Conservation (phyloP, 2,329 filamentous ascomycete genomes). For the Sporothrix curviconia region DNA sequence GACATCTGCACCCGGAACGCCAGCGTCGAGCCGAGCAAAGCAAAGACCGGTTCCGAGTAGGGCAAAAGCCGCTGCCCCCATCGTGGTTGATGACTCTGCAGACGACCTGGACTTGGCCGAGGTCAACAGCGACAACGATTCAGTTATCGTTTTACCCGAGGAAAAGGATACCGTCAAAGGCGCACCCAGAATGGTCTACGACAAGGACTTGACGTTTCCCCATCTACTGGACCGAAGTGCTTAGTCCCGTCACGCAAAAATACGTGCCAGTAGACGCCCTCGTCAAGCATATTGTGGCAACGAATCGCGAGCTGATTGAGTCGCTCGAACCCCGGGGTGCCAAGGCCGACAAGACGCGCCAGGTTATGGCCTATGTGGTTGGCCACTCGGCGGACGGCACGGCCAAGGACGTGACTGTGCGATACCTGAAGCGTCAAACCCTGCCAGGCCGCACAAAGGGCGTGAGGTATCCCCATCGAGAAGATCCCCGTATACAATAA, state of each 20-base stretch:
- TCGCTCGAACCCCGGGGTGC: constrained; percentile 75
- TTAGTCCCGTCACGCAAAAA: constrained; percentile 73
- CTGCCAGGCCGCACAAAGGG: constrained; percentile 89
- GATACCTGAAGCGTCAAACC: constrained; percentile 75
- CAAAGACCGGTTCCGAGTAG: neutral
- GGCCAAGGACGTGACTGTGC: constrained; percentile 88
- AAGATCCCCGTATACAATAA: constrained; percentile 75
- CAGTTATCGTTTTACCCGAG: constrained; percentile 50
- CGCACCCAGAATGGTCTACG: constrained; percentile 39
- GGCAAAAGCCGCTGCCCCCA: neutral
- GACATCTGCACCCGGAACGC: neutral
- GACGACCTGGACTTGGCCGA: constrained; percentile 45
- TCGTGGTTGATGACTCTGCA: constrained; percentile 16
- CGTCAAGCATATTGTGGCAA: constrained; percentile 61
- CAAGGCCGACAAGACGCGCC: constrained; percentile 78
- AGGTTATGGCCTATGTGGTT: constrained; percentile 84
- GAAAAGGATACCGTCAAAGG: constrained; percentile 25
- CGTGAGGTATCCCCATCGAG: constrained; percentile 65
- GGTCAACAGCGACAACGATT: constrained; percentile 52
- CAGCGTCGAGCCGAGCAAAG: neutral
- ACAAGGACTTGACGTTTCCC: constrained; percentile 75
- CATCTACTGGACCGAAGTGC: constrained; percentile 87
- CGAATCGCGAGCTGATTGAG: constrained; percentile 63
- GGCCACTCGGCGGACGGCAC: constrained; percentile 78
- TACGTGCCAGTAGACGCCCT: constrained; percentile 74